A percentile compares a stretch with the other conserved stretches of the same genome.
These are phyloP conservation scores for Terana coerulea DNA, from an alignment of 768 basidiomycete genomes.

Conservation along the genomic window DNA sequence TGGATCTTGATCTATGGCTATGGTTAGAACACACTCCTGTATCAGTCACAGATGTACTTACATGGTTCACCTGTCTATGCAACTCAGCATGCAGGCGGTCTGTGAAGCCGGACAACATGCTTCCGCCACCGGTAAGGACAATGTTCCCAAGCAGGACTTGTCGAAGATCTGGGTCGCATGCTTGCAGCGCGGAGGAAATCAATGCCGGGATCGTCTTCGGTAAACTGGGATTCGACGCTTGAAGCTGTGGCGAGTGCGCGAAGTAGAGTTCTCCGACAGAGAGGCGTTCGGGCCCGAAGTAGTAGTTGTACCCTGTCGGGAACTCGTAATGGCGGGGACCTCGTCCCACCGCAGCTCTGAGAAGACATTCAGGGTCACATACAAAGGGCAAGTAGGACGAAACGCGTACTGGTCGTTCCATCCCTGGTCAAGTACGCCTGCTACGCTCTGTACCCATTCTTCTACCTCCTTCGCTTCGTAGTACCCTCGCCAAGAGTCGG, in stretches of 20 bases:
- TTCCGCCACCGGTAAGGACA: slow-evolving; percentile 94
- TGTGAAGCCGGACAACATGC: slow-evolving; percentile 77
- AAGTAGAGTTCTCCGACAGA: slow-evolving; percentile 88
- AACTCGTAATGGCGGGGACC: slow-evolving; percentile 83
- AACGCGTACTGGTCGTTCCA: slow-evolving; percentile 90
- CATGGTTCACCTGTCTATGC: slow-evolving; percentile 69
- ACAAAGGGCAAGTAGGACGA: background rate
- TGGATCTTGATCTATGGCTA: slow-evolving; percentile 77
- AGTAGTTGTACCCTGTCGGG: slow-evolving; percentile 85
- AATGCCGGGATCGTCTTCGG: slow-evolving; percentile 76
- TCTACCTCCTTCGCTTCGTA: slow-evolving; percentile 82
- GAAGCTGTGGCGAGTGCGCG: slow-evolving; percentile 48
- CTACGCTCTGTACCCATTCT: slow-evolving; percentile 89
- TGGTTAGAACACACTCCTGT: background rate
- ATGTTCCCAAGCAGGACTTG: slow-evolving; percentile 89
- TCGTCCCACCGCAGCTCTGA: slow-evolving; percentile 56
- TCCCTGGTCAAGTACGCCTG: slow-evolving; percentile 78
- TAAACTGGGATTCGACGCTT: slow-evolving; percentile 58
- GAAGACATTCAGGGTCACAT: background rate
- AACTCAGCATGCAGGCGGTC: slow-evolving; percentile 83
- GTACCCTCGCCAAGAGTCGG: slow-evolving; percentile 79
- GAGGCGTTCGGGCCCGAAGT: slow-evolving; percentile 80
- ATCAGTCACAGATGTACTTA: slow-evolving; percentile 35
- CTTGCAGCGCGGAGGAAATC: slow-evolving; percentile 71
- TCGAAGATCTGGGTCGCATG: slow-evolving; percentile 89